Evolutionary conservation across 164 flowering plant genomes (phyloP), one percentile per base, ranked within the genome.

Genomic region (Berberis thunbergii): DNA sequence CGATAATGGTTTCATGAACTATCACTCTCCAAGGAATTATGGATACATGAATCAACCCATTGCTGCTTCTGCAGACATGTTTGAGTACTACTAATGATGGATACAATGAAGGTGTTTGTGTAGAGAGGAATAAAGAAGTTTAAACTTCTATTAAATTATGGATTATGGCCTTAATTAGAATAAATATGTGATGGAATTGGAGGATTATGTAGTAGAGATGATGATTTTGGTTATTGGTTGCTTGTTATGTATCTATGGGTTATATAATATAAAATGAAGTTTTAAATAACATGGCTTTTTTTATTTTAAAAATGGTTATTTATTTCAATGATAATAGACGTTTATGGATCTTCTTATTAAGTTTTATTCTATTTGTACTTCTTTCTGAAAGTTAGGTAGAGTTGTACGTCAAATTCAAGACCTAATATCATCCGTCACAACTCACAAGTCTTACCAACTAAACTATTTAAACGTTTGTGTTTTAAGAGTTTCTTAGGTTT

Each of bases 31-130:
- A 1, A 67, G 76, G 77, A 78, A 72, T 61, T 39, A 71, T 67
- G 4, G 63, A 40, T 77, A 64, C 59, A 48, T 73, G 2, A 79
- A 76, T 54, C 87, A 79, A 41, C 82, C 81, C 42, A 76, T 83
- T 70, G 74, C 77, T 79, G 82, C 83, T 46, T 67, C 81, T 69
- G 71, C 81, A 38, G 84, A 83, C 50, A 66, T 77, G 63, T 71
- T 80, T 63, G 78, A 70, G 65, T 79, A 72, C 72, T 80, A 60
- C 67, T 70, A 45, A 12, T 48, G 40, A 52, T 52, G 13, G 10
- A 3, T 3, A 52, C 13, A 26, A 26, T 52, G 6, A 10, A 26
- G 10, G 26, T 26, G 26, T 26, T 26, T 26, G 26, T 26, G 26
- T 26, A 26, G 26, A 26, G 26, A 26, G 26, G 26, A 26, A 26